A percentile compares a stretch with the other conserved stretches of the same genome.
phyloP scores from a whole-genome alignment of 2,329 filamentous ascomycete species.

The Arthrobotrys sinensis region DNA sequence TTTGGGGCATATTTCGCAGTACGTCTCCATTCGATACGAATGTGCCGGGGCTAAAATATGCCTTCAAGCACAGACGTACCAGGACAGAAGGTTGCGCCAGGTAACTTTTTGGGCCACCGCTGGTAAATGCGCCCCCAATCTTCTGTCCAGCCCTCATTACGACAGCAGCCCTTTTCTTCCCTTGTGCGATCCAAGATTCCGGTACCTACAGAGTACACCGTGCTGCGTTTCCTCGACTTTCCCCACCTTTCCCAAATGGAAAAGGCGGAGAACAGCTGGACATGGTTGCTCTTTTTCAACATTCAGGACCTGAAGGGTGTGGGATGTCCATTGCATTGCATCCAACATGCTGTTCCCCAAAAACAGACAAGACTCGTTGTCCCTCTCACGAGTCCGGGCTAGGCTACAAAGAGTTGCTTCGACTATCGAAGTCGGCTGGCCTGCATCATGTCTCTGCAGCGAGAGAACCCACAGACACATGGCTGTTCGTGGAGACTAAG shows the following conservation, averaged over 20 bases:
- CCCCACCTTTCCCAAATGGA: slow-evolving; percentile 55
- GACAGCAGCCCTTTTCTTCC: slow-evolving; percentile 16
- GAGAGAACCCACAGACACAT: slow-evolving; percentile 37
- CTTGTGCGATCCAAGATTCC: slow-evolving; percentile 43
- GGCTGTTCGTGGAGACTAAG: slow-evolving; percentile 22
- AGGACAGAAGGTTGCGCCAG: slow-evolving; percentile 18
- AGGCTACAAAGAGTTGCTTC: slow-evolving; percentile 20
- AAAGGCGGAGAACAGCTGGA: slow-evolving; percentile 50
- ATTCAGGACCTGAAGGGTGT: slow-evolving; percentile 30
- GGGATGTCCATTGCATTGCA: slow-evolving; percentile 38
- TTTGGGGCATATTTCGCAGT: slow-evolving; percentile 1
- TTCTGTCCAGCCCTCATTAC: slow-evolving; percentile 35
- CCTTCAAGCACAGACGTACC: slow-evolving; percentile 21
- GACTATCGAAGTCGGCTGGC: slow-evolving; percentile 33
- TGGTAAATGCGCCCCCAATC: slow-evolving; percentile 30
- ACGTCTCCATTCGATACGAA: background rate
- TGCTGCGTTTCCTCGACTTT: slow-evolving; percentile 27
- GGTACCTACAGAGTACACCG: background rate
- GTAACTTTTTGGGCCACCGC: slow-evolving; percentile 7
- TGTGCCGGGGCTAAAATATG: background rate
- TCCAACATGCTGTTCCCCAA: slow-evolving; percentile 9
- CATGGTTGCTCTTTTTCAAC: slow-evolving; percentile 36
- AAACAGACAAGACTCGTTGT: slow-evolving; percentile 24
- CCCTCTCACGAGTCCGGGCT: slow-evolving; percentile 19
- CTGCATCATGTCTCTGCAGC: slow-evolving; percentile 50